A percentile compares a stretch with the other conserved stretches of the same genome.
Evolutionary conservation across 2,329 filamentous ascomycete species (phyloP).

Genomic region (Penicillium janthinellum): DNA sequence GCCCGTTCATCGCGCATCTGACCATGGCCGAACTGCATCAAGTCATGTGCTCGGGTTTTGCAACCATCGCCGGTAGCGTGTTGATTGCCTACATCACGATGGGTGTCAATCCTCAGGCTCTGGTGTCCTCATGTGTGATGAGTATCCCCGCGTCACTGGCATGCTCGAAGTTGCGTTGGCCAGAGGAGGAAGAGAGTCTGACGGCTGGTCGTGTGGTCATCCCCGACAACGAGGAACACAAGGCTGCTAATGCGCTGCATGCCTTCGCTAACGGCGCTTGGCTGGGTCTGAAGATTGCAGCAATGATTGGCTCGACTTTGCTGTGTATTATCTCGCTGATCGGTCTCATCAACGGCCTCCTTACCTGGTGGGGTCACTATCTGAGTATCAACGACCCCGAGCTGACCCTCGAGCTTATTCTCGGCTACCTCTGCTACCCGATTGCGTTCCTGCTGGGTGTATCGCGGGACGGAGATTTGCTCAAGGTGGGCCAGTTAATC

Average conservation of each 20-base stretch:
- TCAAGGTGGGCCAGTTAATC: slow-evolving; percentile 76
- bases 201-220: slow-evolving; percentile 80
- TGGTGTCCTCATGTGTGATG: slow-evolving; percentile 94
- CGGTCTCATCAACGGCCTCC: slow-evolving; percentile 70
- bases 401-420: slow-evolving; percentile 73
- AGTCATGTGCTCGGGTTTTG: slow-evolving; percentile 89
- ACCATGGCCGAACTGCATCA: slow-evolving; percentile 89
- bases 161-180: slow-evolving; percentile 85
- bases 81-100: slow-evolving; percentile 83
- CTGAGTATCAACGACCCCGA: slow-evolving; percentile 69
- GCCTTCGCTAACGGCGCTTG: slow-evolving; percentile 83
- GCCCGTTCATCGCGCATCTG: slow-evolving; percentile 80
- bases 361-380: slow-evolving; percentile 84
- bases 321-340: slow-evolving; percentile 81
- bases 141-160: slow-evolving; percentile 89
- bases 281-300: slow-evolving; percentile 83
- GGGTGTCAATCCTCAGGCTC: slow-evolving; percentile 78
- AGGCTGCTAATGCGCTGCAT: slow-evolving; percentile 77
- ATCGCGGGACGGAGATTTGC: slow-evolving; percentile 62
- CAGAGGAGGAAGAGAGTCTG: slow-evolving; percentile 82
- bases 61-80: slow-evolving; percentile 87
- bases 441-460: slow-evolving; percentile 81
- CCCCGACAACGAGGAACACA: slow-evolving; percentile 72
- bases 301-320: slow-evolving; percentile 77
- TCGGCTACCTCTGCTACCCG: slow-evolving; percentile 77